Evolutionary conservation across 2,329 filamentous ascomycete species (phyloP).

Genomic region (Fusarium sp.): DNA sequence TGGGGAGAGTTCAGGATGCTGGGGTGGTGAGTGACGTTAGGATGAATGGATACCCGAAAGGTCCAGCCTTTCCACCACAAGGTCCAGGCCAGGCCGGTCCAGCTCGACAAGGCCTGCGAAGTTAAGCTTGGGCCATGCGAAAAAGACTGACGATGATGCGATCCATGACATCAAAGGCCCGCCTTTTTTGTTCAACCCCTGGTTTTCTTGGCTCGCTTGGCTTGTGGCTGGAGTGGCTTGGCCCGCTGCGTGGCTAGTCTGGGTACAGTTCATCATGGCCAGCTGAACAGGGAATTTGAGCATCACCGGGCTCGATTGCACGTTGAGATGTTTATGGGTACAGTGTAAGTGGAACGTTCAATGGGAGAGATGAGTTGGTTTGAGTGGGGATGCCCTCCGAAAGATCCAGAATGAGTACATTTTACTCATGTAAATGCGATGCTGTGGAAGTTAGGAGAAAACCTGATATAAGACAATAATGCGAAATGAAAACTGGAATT

Average conservation of each 20-base stretch:
- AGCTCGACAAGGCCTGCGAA: slow-evolving; percentile 34
- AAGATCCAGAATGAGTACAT: slow-evolving; percentile 11
- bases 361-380: slow-evolving; percentile 13
- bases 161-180: slow-evolving; percentile 45
- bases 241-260: slow-evolving; percentile 24
- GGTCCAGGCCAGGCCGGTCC: slow-evolving; percentile 15
- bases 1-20: slow-evolving; percentile 2
- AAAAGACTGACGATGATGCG: slow-evolving; percentile 31
- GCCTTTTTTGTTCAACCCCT: slow-evolving; percentile 26
- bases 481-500: slow-evolving; percentile 10
- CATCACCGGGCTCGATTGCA: background rate
- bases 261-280: slow-evolving; percentile 35
- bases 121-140: slow-evolving; percentile 20
- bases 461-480: slow-evolving; percentile 25
- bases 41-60: background rate
- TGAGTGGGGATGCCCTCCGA: slow-evolving; percentile 13
- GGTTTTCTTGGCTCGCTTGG: slow-evolving; percentile 31
- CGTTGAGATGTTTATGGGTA: slow-evolving; percentile 16
- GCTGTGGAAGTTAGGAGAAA: slow-evolving; percentile 21
- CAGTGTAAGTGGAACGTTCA: slow-evolving; percentile 19
- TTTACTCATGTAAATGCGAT: slow-evolving; percentile 2
- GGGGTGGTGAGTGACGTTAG: slow-evolving; percentile 24
- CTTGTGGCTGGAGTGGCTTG: slow-evolving; percentile 40
- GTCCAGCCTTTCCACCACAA: slow-evolving; percentile 4
- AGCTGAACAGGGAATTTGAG: slow-evolving; percentile 42